Evolutionary conservation across 169 alveolate genomes (phyloP), one percentile per base, ranked within the genome.

Genomic region (Cryptosporidium parvum): DNA sequence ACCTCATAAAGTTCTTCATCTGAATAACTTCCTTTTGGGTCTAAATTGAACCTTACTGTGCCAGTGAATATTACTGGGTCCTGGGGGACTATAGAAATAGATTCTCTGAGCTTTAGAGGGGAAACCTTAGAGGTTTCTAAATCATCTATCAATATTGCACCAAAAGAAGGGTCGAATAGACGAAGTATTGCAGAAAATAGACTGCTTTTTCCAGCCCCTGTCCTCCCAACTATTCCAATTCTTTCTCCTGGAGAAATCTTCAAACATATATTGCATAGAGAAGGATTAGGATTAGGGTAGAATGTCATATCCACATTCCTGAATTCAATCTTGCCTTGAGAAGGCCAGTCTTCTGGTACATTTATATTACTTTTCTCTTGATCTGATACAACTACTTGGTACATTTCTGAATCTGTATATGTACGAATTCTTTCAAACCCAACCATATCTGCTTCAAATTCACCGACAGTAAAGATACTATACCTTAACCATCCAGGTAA

Each of bases 171-270:
- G 85, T 73, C 96, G 65, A 80, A 91, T 23, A 93, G 86, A 37
- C 95, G 92, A 37, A 91, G 80, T 23, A 93, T 69, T 21, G 87
- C 93, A 0, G 92, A 84, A 12, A 94, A 91, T 3, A 95, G 48
- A 8, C 97, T 92, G 51, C 94, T 85, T 85, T 95, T 95, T 8
- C 98, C 98, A 59, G 96, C 93, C 45, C 98, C 98, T 10, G 97
- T 95, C 53, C 96, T 91, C 1, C 97, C 97, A 69, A 92, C 96
- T 51, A 95, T 93, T 35, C 96, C 97, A 42, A 95, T 85, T 58
- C 92, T 93, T 68, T 93, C 94, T 14, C 93, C 93, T n/a, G 92
- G 92, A 26, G 16, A 45, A 0, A 92, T 86, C 23, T 44, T 44
- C 29, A 92, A 51, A 14, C 53, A 62, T n/a, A 92, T 51, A 23